A percentile compares a stretch with the other conserved stretches of the same genome.
Conservation (phyloP, 805 yeast species). For the Candida hungchunana region DNA sequence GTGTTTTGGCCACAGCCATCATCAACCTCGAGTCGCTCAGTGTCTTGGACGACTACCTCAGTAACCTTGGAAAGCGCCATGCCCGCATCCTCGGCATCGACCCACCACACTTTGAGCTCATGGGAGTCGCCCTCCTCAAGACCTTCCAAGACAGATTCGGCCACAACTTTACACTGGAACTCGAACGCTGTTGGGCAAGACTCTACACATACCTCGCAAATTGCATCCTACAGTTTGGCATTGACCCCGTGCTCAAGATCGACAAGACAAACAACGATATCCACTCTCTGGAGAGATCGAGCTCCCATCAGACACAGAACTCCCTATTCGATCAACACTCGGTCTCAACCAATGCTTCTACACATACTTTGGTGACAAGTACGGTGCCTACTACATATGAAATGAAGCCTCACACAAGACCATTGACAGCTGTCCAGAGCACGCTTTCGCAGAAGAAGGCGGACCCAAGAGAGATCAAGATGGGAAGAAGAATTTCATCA, state of each 20-base stretch:
- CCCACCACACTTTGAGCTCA: slow-evolving; percentile 58
- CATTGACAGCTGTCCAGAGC: slow-evolving; percentile 1
- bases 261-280: slow-evolving; percentile 23
- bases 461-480: slow-evolving; percentile 3
- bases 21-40: slow-evolving; percentile 56
- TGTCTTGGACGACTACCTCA: slow-evolving; percentile 53
- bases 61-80: slow-evolving; percentile 68
- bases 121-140: slow-evolving; percentile 69
- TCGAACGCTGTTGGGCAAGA: slow-evolving; percentile 69
- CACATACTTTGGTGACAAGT: slow-evolving; percentile 1
- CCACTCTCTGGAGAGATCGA: slow-evolving; percentile 8
- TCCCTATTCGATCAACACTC: slow-evolving; percentile 15
- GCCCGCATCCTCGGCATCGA: slow-evolving; percentile 72
- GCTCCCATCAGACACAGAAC: slow-evolving; percentile 2
- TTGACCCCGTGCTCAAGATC: slow-evolving; percentile 36
- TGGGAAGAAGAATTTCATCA: slow-evolving; percentile 12
- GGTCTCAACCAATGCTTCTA: slow-evolving; percentile 9
- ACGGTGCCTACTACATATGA: too few species aligned
- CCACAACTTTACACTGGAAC: slow-evolving; percentile 46
- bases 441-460: slow-evolving; percentile 1
- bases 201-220: slow-evolving; percentile 66
- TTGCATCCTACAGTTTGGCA: slow-evolving; percentile 50
- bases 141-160: slow-evolving; percentile 65
- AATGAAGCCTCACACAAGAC: too few species aligned
- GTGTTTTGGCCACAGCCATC: slow-evolving; percentile 67